Percentiles rank a stretch among this genome's conserved stretches.
Conservation (phyloP, 1,284 basidiomycete species). For the Ganoderma meredithae region DNA sequence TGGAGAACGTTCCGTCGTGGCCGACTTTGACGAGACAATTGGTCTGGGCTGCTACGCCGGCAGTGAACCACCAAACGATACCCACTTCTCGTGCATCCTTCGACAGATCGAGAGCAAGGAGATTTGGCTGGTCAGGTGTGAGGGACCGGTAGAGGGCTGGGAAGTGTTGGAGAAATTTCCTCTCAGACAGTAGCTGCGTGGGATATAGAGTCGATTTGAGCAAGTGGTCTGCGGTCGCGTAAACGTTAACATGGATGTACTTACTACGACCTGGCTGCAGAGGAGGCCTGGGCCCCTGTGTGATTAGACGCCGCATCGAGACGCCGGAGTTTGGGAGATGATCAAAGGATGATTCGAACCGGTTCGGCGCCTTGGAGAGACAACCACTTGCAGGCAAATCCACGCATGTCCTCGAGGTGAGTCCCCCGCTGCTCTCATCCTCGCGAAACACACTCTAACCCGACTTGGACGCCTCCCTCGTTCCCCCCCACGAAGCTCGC, state of each 20-base stretch:
- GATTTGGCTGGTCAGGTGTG: constrained; percentile 69
- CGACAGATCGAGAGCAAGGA: constrained; percentile 51
- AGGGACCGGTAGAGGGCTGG: constrained; percentile 71
- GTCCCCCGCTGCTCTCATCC: neutral
- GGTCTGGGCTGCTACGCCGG: constrained; percentile 26
- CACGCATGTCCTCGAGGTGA: constrained; percentile 29
- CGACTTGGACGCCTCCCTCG: neutral
- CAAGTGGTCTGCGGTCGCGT: too few relatives aligned
- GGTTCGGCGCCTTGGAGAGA: constrained; percentile 30
- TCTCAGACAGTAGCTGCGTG: constrained; percentile 17
- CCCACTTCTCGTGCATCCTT: constrained; percentile 2
- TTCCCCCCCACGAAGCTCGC: constrained; percentile 21
- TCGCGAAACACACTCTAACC: neutral
- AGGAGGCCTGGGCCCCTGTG: too few relatives aligned
- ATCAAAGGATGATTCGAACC: constrained; percentile 27
- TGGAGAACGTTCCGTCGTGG: constrained; percentile 23
- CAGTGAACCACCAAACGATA: constrained; percentile 27
- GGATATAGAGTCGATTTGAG: too few relatives aligned
- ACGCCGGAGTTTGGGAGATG: neutral
- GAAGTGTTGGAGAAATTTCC: constrained; percentile 52
- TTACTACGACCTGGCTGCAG: too few relatives aligned
- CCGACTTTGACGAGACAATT: constrained; percentile 42
- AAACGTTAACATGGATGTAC: too few relatives aligned
- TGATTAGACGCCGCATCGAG: neutral
- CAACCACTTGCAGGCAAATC: constrained; percentile 25